phyloP scores from a whole-genome alignment of 2,329 filamentous ascomycete genomes.

The Rutstroemia sp. region DNA sequence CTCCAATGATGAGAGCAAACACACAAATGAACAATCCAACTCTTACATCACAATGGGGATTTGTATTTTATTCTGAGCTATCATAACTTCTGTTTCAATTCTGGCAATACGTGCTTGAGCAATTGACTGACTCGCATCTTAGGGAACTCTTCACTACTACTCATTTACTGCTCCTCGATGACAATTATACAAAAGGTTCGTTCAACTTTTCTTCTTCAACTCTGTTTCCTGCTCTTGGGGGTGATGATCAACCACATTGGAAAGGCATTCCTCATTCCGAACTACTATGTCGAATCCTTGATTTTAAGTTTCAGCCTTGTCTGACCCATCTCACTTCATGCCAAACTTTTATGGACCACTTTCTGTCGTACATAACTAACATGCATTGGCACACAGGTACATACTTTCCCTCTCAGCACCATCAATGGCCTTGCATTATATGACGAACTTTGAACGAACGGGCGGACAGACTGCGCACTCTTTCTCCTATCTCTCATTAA shows the following conservation, averaged over 20 bases:
- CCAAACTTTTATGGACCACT: background rate
- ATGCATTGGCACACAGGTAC: conserved; percentile 25
- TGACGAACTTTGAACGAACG: conserved; percentile 41
- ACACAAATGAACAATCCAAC: conserved; percentile 36
- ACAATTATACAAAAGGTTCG: conserved; percentile 24
- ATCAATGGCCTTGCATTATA: conserved; percentile 20
- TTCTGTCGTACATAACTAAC: conserved; percentile 7
- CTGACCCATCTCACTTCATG: conserved; percentile 29
- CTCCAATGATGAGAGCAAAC: conserved; percentile 33
- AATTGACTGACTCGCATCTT: background rate
- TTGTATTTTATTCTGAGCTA: conserved; percentile 31
- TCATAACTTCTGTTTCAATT: conserved; percentile 6
- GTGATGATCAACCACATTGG: conserved; percentile 31
- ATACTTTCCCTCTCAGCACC: conserved; percentile 10
- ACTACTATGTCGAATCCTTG: conserved; percentile 33
- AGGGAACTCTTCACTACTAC: background rate
- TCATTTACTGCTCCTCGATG: background rate
- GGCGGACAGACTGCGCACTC: conserved; percentile 36
- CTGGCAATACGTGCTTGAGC: background rate
- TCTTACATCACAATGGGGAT: conserved; percentile 33
- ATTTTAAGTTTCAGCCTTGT: conserved; percentile 39
- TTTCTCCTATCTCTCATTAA: conserved; percentile 29
- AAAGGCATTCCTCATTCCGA: conserved; percentile 33
- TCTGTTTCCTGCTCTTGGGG: conserved; percentile 14
- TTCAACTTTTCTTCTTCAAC: conserved; percentile 12